phyloP scores from a whole-genome alignment of 441 rosid genomes.

The Croton setiger region DNA sequence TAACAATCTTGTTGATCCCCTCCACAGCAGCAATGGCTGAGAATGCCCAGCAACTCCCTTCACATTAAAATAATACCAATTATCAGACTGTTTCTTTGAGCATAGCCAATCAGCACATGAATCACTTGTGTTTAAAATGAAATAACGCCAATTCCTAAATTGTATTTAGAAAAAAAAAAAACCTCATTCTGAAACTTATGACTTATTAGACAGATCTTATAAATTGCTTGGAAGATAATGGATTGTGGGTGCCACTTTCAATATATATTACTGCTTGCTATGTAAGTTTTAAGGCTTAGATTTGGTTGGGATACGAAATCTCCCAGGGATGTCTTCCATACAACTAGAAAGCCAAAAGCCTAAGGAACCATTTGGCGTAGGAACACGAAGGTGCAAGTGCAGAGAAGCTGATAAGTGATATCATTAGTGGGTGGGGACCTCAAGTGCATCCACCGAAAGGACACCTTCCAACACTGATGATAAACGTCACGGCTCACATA shows the following conservation, averaged over 20 bases:
- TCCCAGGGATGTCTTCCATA: neutral
- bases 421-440: neutral
- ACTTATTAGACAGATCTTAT: neutral
- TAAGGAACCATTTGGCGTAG: neutral
- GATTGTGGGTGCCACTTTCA: neutral
- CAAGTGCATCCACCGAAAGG: neutral
- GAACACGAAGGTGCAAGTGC: neutral
- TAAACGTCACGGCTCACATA: too few species aligned
- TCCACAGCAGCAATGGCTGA: slow-evolving; percentile 82
- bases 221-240: neutral
- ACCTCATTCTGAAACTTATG: neutral
- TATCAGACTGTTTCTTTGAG: neutral
- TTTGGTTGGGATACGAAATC: neutral
- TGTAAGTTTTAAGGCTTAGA: neutral
- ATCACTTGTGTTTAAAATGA: neutral
- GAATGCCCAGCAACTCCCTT: slow-evolving; percentile 99
- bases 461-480: neutral
- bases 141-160: neutral
- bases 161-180: too few species aligned
- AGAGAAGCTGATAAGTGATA: neutral
- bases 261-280: neutral
- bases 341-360: neutral
- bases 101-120: neutral
- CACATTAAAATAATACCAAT: slow-evolving; percentile 9
- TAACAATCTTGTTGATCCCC: slow-evolving; percentile 79